Percentiles rank a stretch among this genome's conserved stretches.
phyloP scores from a whole-genome alignment of 768 basidiomycete species.

The Lentinula sp. region DNA sequence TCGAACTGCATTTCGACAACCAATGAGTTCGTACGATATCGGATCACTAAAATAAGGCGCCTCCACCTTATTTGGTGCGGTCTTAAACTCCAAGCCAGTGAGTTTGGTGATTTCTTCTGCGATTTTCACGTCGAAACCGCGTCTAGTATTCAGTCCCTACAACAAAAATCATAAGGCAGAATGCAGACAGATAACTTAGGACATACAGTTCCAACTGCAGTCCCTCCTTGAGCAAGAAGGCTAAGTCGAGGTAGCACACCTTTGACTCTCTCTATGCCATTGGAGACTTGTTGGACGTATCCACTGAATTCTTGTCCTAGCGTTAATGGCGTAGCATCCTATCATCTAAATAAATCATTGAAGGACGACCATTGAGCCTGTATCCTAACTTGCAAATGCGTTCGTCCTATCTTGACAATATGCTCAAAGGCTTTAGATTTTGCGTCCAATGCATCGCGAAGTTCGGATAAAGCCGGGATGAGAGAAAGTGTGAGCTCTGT shows the following conservation, averaged over 20 bases:
- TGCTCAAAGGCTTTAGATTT: slow-evolving; percentile 81
- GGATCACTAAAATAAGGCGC: neutral
- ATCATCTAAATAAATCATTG: slow-evolving; percentile 1
- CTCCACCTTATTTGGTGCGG: slow-evolving; percentile 93
- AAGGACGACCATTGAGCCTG: neutral
- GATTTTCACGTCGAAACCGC: slow-evolving; percentile 93
- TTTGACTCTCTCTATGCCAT: slow-evolving; percentile 83
- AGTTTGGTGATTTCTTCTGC: slow-evolving; percentile 88
- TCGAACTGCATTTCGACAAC: slow-evolving; percentile 65
- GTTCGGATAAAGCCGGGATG: slow-evolving; percentile 78
- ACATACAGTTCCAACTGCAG: slow-evolving; percentile 90
- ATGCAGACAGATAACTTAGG: neutral
- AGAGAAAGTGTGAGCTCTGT: slow-evolving; percentile 76
- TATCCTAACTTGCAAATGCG: slow-evolving; percentile 72
- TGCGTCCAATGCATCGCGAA: slow-evolving; percentile 76
- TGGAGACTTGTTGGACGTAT: slow-evolving; percentile 91
- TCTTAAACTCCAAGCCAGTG: slow-evolving; percentile 87
- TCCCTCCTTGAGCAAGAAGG: slow-evolving; percentile 93
- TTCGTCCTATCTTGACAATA: slow-evolving; percentile 98
- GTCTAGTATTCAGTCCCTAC: slow-evolving; percentile 94
- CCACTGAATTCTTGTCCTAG: slow-evolving; percentile 99
- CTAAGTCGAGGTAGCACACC: slow-evolving; percentile 80
- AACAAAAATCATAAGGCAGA: slow-evolving; percentile 3
- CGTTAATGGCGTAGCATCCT: slow-evolving; percentile 97
- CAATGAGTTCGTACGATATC: neutral